Base-by-base conservation (phyloP, 1,284 basidiomycete genomes). In the Mycena sp. region DNA sequence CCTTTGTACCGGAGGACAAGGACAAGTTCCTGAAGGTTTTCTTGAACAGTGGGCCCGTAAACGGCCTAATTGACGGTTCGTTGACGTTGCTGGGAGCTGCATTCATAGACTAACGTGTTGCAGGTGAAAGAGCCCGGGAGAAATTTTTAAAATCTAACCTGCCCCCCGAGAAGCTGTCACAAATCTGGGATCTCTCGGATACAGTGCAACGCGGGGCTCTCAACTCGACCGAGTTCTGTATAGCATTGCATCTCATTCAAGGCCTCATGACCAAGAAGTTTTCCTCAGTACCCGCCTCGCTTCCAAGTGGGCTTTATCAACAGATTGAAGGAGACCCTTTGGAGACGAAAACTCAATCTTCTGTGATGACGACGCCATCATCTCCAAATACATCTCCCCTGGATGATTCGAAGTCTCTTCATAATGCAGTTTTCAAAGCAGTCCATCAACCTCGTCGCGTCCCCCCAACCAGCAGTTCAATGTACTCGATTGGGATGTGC, bases 181-280 rank as follows among this genome's bases (percentile, higher is more conserved):
- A 59, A 43, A 63, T 68, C 16, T 68, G 67, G 67, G 54, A 65
- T 29, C 64, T 68, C 38, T 30, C 67, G 16, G 67, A 68, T 45
- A 58, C 54, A 5, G 37, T 57, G n/a, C 30, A 32, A 16, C 63
- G 67, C 10, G 58, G 57, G 12, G 63, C 64, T 41, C 52, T 68
- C 14, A 64, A 68, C 40, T 38, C 38, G 7, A 63, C 46, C 9
- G 60, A 60, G 37, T 68, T 68, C 28, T 50, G 58, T 2, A 58
- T 68, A 41, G 58, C 67, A 23, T 58, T 68, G 50, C 62, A 68
- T 30, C 58, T 68, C 48, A 65, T 65, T 17, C 67, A 68, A 43
- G 52, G 58, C 10, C 56, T 65, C 52, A 65, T 65, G 63, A 61
- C 45, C 23, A 45, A 56, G 5, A 44, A 32, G 6, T 59, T 53